Base-by-base conservation (phyloP, 306 rosid genomes). In the Hippophae tibetana region DNA sequence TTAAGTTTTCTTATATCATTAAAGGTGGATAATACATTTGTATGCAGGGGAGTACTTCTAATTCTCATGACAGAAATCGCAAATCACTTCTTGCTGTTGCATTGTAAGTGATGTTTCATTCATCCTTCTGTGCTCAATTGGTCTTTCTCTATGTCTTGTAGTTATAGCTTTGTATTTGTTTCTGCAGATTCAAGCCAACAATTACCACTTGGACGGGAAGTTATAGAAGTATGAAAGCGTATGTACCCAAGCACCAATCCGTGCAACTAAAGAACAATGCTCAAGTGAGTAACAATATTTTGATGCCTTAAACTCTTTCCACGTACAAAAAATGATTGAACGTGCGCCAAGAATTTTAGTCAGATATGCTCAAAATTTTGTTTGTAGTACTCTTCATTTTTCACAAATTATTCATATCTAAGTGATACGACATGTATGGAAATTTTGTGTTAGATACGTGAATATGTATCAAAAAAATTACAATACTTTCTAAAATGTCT, bases 161-260 rank as follows among this genome's bases (percentile, higher is more conserved):
- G 10, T 3, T 6, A 41, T 47, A 26, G 7, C 51, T 50, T 8
- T 23, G 12, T n/a, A 26, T 59, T 11, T 26, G 56, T 13, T 66
- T 46, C 52, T 67, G 68, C 80, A 90, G 97, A 58, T 92, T 76
- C 67, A 61, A 65, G 41, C 95, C 96, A 14, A 87, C 98, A 12
- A 58, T 80, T 50, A 65, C 87, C 51, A 83, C 96, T 12, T 92
- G 93, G 74, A 79, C 83, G 10, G 96, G 98, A 67, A 85, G 87
- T 66, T 85, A 83, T 75, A 81, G 96, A 72, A 79, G 85, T 71
- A 78, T 87, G 64, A 85, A 74, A 72, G 83, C 87, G 43, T 87
- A 72, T 58, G 65, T 87, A 54, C 87, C 98, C 54, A 92, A 79
- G 69, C 89, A 87, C 70, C 98, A 87, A 71, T 74, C 87, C 3